phyloP scores from a whole-genome alignment of 31 red algal species.

The Asparagopsis taxiformis region DNA sequence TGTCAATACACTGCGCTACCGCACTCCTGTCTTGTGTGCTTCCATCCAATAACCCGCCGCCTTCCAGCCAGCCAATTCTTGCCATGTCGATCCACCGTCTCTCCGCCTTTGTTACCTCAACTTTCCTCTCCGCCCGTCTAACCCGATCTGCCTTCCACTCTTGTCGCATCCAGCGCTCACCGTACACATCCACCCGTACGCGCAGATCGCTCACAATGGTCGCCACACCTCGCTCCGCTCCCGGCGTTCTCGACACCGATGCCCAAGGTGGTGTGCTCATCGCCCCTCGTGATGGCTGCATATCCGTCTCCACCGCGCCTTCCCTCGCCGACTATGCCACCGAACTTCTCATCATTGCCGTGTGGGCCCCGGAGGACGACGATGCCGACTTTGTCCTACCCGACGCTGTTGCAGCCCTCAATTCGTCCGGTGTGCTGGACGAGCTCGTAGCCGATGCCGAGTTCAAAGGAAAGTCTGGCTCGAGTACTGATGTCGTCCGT shows the following conservation, averaged over 20 bases:
- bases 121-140: neutral
- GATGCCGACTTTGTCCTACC: slow-evolving; percentile 46
- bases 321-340: slow-evolving; percentile 15
- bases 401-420: slow-evolving; percentile 12
- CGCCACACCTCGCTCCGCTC: slow-evolving; percentile 6
- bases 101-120: neutral
- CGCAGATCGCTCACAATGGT: slow-evolving; percentile 22
- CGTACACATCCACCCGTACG: neutral
- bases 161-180: neutral
- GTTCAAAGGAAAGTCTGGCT: slow-evolving; percentile 48
- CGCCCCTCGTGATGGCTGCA: slow-evolving; percentile 31
- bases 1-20: neutral
- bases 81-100: neutral
- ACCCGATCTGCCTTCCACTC: neutral
- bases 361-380: slow-evolving; percentile 59
- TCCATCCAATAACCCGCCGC: neutral
- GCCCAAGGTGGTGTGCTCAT: slow-evolving; percentile 39
- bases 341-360: slow-evolving; percentile 38
- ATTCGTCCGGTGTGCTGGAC: slow-evolving; percentile 9
- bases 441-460: slow-evolving; percentile 50
- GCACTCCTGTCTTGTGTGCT: neutral
- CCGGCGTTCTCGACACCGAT: slow-evolving; percentile 56
- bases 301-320: slow-evolving; percentile 12
- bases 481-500: slow-evolving; percentile 52
- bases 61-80: slow-evolving; percentile 13